Conservation (phyloP, 2,329 filamentous ascomycete species). For the Cadophora sp. region DNA sequence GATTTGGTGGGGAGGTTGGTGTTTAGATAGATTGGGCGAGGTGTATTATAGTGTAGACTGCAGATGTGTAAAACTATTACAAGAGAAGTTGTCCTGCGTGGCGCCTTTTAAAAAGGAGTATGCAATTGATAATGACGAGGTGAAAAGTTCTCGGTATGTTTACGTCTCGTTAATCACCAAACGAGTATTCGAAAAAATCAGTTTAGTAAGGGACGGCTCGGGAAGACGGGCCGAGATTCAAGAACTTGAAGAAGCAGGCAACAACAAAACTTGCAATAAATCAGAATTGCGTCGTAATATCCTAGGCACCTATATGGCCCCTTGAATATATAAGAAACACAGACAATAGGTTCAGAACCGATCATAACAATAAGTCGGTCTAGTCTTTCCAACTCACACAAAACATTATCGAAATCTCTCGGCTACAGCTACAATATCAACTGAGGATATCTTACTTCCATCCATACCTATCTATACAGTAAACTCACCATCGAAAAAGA, state of each 20-base stretch:
- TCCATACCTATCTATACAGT: no score
- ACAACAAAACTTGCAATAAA: not conserved
- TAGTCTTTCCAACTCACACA: not conserved
- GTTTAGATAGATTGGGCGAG: not conserved
- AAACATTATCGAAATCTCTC: not conserved
- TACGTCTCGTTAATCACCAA: not conserved
- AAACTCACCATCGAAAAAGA: not conserved
- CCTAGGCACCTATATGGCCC: not conserved
- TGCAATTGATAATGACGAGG: no score
- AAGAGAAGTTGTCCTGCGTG: no score
- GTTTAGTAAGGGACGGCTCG: not conserved
- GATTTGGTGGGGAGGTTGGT: constrained; percentile 78
- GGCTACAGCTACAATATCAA: not conserved
- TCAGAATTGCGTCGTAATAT: not conserved
- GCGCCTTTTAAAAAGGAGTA: not conserved
- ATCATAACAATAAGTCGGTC: not conserved
- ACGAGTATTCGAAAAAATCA: no score
- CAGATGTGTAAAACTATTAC: not conserved
- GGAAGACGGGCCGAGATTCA: not conserved
- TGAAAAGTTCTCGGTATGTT: not conserved
- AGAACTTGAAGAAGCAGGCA: not conserved
- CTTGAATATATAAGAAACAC: not conserved
- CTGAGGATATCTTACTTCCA: not conserved
- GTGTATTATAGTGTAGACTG: constrained; percentile 4
- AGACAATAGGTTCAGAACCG: not conserved